Conservation (phyloP, 192 early-diverging fungal species). For the Entomortierella parvispora region DNA sequence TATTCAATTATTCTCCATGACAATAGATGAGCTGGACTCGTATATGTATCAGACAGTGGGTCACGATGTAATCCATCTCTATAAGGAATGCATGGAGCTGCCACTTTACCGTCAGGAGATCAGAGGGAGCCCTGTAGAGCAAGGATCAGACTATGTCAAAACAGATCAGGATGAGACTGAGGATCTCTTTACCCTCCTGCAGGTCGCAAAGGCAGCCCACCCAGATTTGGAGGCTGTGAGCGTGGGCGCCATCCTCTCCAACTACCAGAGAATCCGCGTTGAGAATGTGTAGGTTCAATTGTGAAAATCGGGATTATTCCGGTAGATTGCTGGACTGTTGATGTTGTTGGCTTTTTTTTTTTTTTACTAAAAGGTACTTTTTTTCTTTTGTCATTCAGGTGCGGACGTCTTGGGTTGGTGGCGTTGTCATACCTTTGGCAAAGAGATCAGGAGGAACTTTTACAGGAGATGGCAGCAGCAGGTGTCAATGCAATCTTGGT, state of each 20-base stretch:
- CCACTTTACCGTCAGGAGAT: constrained; percentile 87
- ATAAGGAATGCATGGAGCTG: constrained; percentile 85
- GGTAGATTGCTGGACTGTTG: constrained; percentile 1
- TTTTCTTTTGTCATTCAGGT: constrained; percentile 56
- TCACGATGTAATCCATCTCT: constrained; percentile 85
- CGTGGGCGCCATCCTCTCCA: constrained; percentile 95
- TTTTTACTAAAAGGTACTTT: neutral
- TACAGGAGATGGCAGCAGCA: constrained; percentile 85
- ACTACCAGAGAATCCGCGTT: constrained; percentile 96
- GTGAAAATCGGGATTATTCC: too few species aligned
- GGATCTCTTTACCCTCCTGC: constrained; percentile 84
- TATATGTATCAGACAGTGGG: constrained; percentile 99
- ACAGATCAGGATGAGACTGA: constrained; percentile 92
- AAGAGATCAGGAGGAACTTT: constrained; percentile 82
- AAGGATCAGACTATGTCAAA: constrained; percentile 71
- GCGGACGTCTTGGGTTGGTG: constrained; percentile 84
- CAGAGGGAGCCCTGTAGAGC: constrained; percentile 70
- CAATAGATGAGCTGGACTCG: constrained; percentile 90
- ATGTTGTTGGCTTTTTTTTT: neutral
- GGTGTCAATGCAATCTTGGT: constrained; percentile 87
- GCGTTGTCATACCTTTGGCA: constrained; percentile 92
- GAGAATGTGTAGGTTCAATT: constrained; percentile 92
- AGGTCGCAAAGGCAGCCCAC: constrained; percentile 71
- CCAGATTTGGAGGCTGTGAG: constrained; percentile 89
- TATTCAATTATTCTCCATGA: neutral